Evolutionary conservation across 805 yeast genomes (phyloP).

Genomic region (Candida arabinofermentans): DNA sequence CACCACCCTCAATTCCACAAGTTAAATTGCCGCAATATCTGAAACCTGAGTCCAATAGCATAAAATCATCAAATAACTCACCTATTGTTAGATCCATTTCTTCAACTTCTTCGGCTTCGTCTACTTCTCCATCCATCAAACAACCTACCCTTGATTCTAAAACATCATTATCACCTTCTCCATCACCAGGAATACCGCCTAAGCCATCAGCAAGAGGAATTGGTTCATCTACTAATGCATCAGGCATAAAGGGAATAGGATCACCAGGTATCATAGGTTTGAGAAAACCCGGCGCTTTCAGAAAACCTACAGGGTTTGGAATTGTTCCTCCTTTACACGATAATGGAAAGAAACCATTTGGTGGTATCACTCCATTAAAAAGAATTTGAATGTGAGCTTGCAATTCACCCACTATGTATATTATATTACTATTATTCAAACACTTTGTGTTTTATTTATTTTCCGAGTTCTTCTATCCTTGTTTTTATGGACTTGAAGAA

Average conservation of each 20-base stretch:
- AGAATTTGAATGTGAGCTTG: background rate
- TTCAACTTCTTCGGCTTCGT: too few species aligned
- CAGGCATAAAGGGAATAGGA: background rate
- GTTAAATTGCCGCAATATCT: slow-evolving; percentile 31
- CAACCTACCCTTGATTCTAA: slow-evolving; percentile 1
- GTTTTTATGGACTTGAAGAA: too few species aligned
- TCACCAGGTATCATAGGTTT: slow-evolving; percentile 16
- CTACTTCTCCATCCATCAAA: slow-evolving; percentile 7
- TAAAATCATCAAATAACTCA: slow-evolving; percentile 8
- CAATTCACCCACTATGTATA: background rate
- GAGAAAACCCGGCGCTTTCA: slow-evolving; percentile 32
- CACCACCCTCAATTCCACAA: slow-evolving; percentile 13
- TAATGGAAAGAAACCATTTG: slow-evolving; percentile 14
- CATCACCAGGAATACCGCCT: slow-evolving; percentile 1
- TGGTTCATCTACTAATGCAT: slow-evolving; percentile 2
- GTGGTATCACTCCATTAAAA: slow-evolving; percentile 15
- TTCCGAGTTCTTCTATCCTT: background rate
- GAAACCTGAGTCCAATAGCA: slow-evolving; percentile 20
- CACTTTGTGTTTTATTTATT: background rate
- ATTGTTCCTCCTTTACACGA: slow-evolving; percentile 1
- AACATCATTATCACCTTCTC: slow-evolving; percentile 1
- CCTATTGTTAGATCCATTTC: slow-evolving; percentile 16
- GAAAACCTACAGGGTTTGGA: slow-evolving; percentile 26
- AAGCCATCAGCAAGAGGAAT: slow-evolving; percentile 12
- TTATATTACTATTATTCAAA: too few species aligned